phyloP scores from a whole-genome alignment of 1,284 basidiomycete species.

The Takashimella koratensis region DNA sequence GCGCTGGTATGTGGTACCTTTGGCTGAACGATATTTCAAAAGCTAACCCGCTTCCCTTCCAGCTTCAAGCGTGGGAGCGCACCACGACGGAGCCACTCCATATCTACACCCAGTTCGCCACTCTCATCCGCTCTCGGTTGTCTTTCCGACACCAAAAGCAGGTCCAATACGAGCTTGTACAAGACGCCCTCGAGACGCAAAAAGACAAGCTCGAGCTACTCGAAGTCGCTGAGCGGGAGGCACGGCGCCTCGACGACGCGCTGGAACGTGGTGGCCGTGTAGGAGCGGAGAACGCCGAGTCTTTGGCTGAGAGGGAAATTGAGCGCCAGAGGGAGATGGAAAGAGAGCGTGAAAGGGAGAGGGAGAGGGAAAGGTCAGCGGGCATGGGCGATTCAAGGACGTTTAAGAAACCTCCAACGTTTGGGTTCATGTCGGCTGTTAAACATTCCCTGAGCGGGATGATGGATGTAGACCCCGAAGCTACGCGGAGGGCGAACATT shows the following conservation, averaged over 20 bases:
- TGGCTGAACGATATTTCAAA: background rate
- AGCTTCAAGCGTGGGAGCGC: constrained; percentile 88
- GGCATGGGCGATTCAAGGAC: background rate
- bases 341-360: constrained; percentile 15
- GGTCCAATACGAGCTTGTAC: constrained; percentile 94
- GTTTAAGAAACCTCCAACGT: constrained; percentile 51
- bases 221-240: constrained; percentile 89
- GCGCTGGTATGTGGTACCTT: constrained; percentile 60
- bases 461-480: constrained; percentile 98
- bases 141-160: constrained; percentile 97
- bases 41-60: constrained; percentile 9
- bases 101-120: constrained; percentile 92
- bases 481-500: constrained; percentile 85
- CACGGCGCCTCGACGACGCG: constrained; percentile 81
- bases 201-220: constrained; percentile 82
- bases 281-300: constrained; percentile 7
- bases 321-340: constrained; percentile 9
- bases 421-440: constrained; percentile 85
- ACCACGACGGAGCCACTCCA: constrained; percentile 93
- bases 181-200: constrained; percentile 83
- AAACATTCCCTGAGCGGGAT: constrained; percentile 94
- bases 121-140: constrained; percentile 89
- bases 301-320: constrained; percentile 10
- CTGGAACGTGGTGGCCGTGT: constrained; percentile 52
- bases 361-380: constrained; percentile 8